Evolutionary conservation across 768 basidiomycete genomes (phyloP), one percentile per base, ranked within the genome.

Genomic region (Daedaleopsis nitida): DNA sequence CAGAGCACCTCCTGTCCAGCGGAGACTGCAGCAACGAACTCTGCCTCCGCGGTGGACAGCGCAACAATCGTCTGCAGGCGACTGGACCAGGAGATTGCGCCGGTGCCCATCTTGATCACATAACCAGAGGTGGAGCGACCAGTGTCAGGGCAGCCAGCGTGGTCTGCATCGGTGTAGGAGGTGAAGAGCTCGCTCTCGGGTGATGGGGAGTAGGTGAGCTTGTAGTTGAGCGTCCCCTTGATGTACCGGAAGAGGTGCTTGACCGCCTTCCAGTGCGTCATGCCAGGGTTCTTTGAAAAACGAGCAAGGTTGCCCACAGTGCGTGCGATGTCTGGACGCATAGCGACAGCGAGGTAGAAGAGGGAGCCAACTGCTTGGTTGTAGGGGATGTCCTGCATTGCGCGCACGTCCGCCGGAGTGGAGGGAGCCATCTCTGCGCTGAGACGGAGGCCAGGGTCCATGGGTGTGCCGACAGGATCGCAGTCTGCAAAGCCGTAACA

Each of bases 21-120:
- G n/a, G n/a, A n/a, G n/a, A 78, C 66, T 2, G 73, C 72, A 11
- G 77, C 71, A 39, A 78, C 73, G 63, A 74, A 79, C 61, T 80
- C 76, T 35, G 77, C 75, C 64, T 81, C 78, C 1, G 74, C 75
- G 1, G 74, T 78, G 9, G 78, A 80, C 2, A 74, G 64, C 0
- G 79, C 70, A n/a, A 81, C 76, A 43, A 75, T 65, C 0, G 67
- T 14, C 68, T 83, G 82, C 21, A 73, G 67, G 43, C 72, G 70
- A 24, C 73, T 75, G 11, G 44, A 56, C 80, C 80, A 82, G 23
- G 59, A 67, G 17, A 83, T 67, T 1, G 74, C 70, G 7, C 76
- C 77, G 5, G 65, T 66, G 9, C 66, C 75, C 44, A 80, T 67
- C 39, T 66, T 71, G 65, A 80, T 68, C 13, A 76, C 45, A 64